Conservation (phyloP, 371 early-diverging fungal species). For the Mucor sp. region DNA sequence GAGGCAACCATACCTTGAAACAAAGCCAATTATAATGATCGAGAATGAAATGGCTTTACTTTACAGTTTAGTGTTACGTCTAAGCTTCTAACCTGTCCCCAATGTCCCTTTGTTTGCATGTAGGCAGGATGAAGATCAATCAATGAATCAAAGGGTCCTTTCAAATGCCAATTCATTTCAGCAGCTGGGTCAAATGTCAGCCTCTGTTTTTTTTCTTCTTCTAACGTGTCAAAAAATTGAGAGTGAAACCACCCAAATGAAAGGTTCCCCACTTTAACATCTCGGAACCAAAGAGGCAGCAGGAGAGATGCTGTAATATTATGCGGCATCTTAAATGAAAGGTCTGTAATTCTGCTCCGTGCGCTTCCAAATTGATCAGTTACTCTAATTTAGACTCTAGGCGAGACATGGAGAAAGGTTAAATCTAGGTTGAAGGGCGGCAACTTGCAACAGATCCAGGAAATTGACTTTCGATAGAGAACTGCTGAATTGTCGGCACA, state of each 20-base stretch:
- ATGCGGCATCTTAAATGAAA: slow-evolving; percentile 13
- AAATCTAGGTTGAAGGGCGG: neutral
- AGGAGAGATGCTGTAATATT: neutral
- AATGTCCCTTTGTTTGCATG: neutral
- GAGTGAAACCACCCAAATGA: neutral
- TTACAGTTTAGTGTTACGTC: slow-evolving; percentile 32
- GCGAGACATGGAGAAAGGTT: neutral
- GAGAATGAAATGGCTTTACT: slow-evolving; percentile 14
- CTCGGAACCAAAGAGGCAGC: slow-evolving; percentile 1
- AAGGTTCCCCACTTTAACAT: neutral
- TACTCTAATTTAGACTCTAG: neutral
- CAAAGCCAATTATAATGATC: slow-evolving; percentile 30
- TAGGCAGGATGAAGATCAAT: neutral
- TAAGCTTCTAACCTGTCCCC: slow-evolving; percentile 28
- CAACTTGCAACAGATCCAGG: neutral
- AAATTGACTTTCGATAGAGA: neutral
- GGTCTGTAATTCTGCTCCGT: slow-evolving; percentile 18
- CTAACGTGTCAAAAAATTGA: neutral
- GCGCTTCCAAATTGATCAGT: slow-evolving; percentile 6
- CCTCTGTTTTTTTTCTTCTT: neutral
- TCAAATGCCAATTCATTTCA: neutral
- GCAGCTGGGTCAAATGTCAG: neutral
- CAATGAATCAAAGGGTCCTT: neutral
- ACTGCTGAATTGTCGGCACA: neutral
- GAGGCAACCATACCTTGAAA: slow-evolving; percentile 22